Base-by-base conservation (phyloP, 352 stramenopile species). In the Phytophthora melonis region DNA sequence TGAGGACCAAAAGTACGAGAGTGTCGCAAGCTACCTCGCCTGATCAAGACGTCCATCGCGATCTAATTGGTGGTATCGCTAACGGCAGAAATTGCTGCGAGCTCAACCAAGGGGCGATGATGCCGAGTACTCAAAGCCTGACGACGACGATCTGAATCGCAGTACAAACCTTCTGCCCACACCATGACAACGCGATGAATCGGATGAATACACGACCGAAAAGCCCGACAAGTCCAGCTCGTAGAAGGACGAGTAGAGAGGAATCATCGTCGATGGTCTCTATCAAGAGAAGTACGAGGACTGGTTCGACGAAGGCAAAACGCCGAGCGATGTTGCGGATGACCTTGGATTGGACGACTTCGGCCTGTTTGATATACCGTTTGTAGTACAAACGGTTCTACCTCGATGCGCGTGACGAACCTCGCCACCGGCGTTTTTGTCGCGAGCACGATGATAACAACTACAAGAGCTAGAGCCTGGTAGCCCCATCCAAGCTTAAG, bases 301-400 rank as follows among this genome's bases (percentile, higher is more conserved):
- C 11, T 58, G 53, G 53, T 45, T 58, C 6, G 53, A 58, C 16
- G 53, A 58, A 43, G 53, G 27, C 16, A 58, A 58, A 23, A 45
- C 53, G 27, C 53, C 53, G 11, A 16, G 11, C 5, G 27, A 58
- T 25, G 53, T 58, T 43, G 53, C 53, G 2, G 53, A 36, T 16
- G 25, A 58, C 23, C 11, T 58, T 14, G 53, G 53, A 3, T 16
- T 43, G 23, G 53, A 45, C 27, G 53, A 58, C 5, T 58, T n/a
- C 14, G 52, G 23, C 16, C 27, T 58, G 6, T 41, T 58, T 23
- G n/a, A n/a, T n/a, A n/a, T n/a, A n/a, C n/a, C n/a, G n/a, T n/a
- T n/a, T n/a, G n/a, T n/a, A n/a, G n/a, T n/a, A n/a, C 53, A 41
- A 43, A 16, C 53, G 25, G 5, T 41, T 58, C 53, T 58, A 43